Evolutionary conservation across 1,284 basidiomycete species (phyloP), one percentile per base, ranked within the genome.

Genomic region (Ustilago shanxiensis): DNA sequence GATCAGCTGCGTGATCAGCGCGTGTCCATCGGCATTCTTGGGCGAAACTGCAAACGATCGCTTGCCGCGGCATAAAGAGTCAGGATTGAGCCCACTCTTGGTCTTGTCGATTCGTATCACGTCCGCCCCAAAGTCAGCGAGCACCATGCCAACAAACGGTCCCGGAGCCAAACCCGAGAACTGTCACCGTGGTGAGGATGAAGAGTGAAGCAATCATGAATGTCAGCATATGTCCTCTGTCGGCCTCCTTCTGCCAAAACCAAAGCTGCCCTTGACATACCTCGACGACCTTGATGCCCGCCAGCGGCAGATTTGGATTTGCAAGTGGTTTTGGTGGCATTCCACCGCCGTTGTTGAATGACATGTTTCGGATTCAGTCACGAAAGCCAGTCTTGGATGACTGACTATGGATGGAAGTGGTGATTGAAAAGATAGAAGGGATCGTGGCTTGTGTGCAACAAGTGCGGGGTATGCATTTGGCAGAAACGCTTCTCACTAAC

Each of bases 131-230:
- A 92, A 91, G 87, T 94, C 93, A 9, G 93, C 91, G 37, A 95
- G 89, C 50, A 94, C 86, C 61, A 94, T 89, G 71, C 87, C 92
- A 9, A 92, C 90, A 77, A 92, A 93, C 0, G 93, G 93, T 1
- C 90, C 93, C 1, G 93, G 93, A 6, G 93, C 93, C 16, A 94
- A 88, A n/a, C 93, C 93, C 28, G 91, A 93, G 80, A 94, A 93
- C 91, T 94, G 76, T 49, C 26, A 14, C 18, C n/a, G 22, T 45
- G 14, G 13, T 28, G 18, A 14, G 6, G 11, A 18, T 10, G 11
- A 35, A n/a, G 26, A 20, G 22, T 28, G 2, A 13, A 56, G 3
- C 2, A 35, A 5, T 33, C 31, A 33, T 5, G 5, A 5, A 31
- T 24, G 31, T 51, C 33, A 5, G 56, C 13, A 37, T 37, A 8